These are phyloP conservation scores for Cronartium quercuum DNA, from an alignment of 1,284 basidiomycete species.

Conservation along the genomic window DNA sequence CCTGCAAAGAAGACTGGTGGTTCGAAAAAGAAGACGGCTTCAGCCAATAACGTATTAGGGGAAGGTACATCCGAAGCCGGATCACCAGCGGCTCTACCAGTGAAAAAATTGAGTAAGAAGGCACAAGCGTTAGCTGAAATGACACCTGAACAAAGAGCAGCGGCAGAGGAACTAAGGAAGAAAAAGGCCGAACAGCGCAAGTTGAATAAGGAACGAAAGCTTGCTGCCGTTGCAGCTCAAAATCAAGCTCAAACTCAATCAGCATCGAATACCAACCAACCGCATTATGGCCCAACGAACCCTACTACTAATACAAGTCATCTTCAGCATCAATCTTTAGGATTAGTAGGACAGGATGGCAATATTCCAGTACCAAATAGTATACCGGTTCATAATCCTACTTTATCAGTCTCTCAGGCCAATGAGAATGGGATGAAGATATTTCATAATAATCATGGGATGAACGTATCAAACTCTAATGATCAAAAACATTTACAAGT, in stretches of 20 bases:
- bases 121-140: slow-evolving; percentile 8
- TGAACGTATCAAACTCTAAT: too few species aligned
- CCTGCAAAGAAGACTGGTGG: neutral
- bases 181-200: slow-evolving; percentile 26
- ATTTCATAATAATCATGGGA: too few species aligned
- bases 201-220: slow-evolving; percentile 27
- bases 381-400: slow-evolving; percentile 20
- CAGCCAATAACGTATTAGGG: slow-evolving; percentile 10
- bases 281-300: neutral
- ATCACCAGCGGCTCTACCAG: slow-evolving; percentile 18
- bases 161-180: slow-evolving; percentile 27
- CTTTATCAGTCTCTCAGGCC: neutral
- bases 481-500: too few species aligned
- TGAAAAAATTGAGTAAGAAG: slow-evolving; percentile 32
- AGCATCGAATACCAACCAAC: neutral
- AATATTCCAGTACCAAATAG: slow-evolving; percentile 13
- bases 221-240: slow-evolving; percentile 8
- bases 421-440: neutral
- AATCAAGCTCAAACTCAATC: neutral
- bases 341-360: neutral
- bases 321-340: neutral
- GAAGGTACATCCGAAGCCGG: slow-evolving; percentile 22
- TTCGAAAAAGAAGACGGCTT: slow-evolving; percentile 1
- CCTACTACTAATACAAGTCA: slow-evolving; percentile 10
- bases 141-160: slow-evolving; percentile 18